These are phyloP conservation scores for Pleoardoris graminearum DNA, from an alignment of 2,329 filamentous ascomycete genomes.

Conservation along the genomic window DNA sequence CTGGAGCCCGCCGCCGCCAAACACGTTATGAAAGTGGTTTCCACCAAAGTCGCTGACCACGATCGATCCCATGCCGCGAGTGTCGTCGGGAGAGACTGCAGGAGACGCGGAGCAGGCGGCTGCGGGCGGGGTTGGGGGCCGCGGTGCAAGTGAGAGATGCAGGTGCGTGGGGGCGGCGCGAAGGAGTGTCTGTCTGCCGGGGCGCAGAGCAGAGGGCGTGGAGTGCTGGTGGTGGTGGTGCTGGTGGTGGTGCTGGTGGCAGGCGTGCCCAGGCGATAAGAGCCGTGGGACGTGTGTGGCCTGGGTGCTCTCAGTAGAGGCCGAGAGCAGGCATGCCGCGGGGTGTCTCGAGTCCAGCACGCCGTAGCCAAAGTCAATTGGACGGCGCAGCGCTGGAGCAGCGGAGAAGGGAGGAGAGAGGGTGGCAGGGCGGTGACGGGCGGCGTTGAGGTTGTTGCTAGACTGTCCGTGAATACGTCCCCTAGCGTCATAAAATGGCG, in stretches of 20 bases:
- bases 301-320: constrained; percentile 26
- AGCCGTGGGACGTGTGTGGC: constrained; percentile 10
- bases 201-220: constrained; percentile 12
- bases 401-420: constrained; percentile 9
- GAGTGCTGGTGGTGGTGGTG: constrained; percentile 6
- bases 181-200: constrained; percentile 18
- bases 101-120: constrained; percentile 13
- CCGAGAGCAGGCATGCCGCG: constrained; percentile 27
- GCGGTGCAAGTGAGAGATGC: constrained; percentile 11
- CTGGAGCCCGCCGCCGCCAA: constrained; percentile 53
- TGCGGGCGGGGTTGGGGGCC: constrained; percentile 7
- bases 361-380: constrained; percentile 52
- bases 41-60: constrained; percentile 71
- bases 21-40: constrained; percentile 73
- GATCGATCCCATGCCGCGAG: constrained; percentile 63
- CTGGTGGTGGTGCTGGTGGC: constrained; percentile 11
- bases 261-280: constrained; percentile 25
- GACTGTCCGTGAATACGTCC: constrained; percentile 30
- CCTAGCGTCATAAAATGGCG: constrained; percentile 30
- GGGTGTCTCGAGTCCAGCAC: constrained; percentile 28
- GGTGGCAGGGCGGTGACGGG: constrained; percentile 18
- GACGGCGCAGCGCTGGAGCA: constrained; percentile 40
- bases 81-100: constrained; percentile 23
- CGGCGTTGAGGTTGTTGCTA: constrained; percentile 30
- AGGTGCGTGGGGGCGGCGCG: constrained; percentile 17